phyloP scores from a whole-genome alignment of 2,329 filamentous ascomycete species.

The Venturia oleaginea region DNA sequence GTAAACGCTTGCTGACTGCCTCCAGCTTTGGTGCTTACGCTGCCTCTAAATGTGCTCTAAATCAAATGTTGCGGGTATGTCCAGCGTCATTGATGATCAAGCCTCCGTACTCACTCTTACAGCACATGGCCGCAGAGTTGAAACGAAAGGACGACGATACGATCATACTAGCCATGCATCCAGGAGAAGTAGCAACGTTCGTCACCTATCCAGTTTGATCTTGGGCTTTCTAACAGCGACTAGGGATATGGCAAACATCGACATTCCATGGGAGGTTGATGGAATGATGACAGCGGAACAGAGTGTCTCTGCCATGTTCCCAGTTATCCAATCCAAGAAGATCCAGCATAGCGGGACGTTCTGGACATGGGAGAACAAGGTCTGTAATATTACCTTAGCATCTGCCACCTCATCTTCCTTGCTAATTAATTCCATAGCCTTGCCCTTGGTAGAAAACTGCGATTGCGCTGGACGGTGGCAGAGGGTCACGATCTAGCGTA shows the following conservation, averaged over 20 bases:
- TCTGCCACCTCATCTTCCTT: background rate
- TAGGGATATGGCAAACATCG: conserved; percentile 45
- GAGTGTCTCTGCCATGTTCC: conserved; percentile 42
- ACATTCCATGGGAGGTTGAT: conserved; percentile 43
- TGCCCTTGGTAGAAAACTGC: background rate
- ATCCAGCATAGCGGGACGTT: conserved; percentile 44
- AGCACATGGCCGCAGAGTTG: conserved; percentile 48
- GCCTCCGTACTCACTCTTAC: background rate
- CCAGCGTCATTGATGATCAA: background rate
- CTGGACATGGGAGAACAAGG: conserved; percentile 47
- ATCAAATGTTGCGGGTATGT: conserved; percentile 40
- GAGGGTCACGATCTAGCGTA: no score
- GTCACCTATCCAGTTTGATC: conserved; percentile 12
- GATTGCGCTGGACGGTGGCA: background rate
- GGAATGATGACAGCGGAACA: conserved; percentile 43
- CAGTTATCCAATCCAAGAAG: conserved; percentile 41
- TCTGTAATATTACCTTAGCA: conserved; percentile 17
- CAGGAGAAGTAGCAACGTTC: conserved; percentile 47
- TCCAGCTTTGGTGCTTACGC: conserved; percentile 45
- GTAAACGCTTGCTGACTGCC: background rate
- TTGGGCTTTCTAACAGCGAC: conserved; percentile 2
- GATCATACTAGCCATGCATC: conserved; percentile 46
- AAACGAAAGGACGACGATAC: conserved; percentile 41
- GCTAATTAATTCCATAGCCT: background rate
- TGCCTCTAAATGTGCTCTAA: conserved; percentile 48